Base-by-base conservation (phyloP, 2,329 filamentous ascomycete genomes). In the Alternaria hordeiaustralica region DNA sequence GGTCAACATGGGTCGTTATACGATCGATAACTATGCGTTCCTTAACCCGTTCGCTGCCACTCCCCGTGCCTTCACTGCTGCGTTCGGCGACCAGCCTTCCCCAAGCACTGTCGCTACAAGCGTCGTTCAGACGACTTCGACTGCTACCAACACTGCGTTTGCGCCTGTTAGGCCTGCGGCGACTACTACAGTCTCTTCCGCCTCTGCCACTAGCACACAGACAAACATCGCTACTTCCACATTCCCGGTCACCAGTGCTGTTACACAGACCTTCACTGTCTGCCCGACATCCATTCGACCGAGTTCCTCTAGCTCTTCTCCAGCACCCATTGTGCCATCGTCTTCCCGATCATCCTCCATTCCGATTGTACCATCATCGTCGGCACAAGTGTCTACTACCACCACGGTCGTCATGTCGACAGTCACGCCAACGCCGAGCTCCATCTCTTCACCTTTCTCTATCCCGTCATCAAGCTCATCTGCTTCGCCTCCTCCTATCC, bases 1-100 rank as follows among this genome's bases (percentile, higher is more conserved):
- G 33, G 30, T 47, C 5, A 62, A 67, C 26, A 30, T 6, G 9
- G 67, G 67, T 3, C 44, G 54, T 6, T 59, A 64, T 21, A 69
- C 65, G 10, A 46, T 69, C 36, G 46, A 56, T 46, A 50, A 64
- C 18, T 18, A 21, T 21, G 4, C 10, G 5, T 20, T 55, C 8
- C 12, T 45, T 21, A 21, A 46, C 26, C n/a, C 45, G 4, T 41
- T 21, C 4, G 36, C 28, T 6, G 7, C 18, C 21, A 33, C 20
- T 15, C 65, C 65, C 15, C 25, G 13, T 12, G 41, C 60, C 2
- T 64, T 51, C 28, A 55, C 57, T 2, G 65, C 60, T 13, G 58
- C 4, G 7, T 69, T 69, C 53, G 65, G 67, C 3, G 25, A 55
- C 3, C 41, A 45, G 18, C 63, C 65, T 30, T 36, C 50, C 8